These are phyloP conservation scores for Cicer pinnatifidum DNA, from an alignment of 306 rosid species.

Conservation along the genomic window DNA sequence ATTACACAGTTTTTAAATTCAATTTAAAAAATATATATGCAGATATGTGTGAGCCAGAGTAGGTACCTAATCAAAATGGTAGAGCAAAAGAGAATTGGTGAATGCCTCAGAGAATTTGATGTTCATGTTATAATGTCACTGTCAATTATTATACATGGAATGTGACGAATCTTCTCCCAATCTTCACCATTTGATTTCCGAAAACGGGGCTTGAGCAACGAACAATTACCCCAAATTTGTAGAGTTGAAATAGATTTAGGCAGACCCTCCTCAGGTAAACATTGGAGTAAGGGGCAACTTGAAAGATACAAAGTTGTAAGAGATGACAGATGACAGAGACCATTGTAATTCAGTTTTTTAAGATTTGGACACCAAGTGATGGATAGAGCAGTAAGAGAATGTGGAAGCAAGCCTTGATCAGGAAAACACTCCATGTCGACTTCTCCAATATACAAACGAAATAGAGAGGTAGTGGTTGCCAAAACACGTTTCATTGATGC, in stretches of 20 bases:
- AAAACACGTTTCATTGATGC: conserved; percentile 8
- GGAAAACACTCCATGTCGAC: conserved; percentile 40
- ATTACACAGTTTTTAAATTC: no score
- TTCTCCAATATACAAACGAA: accelerated
- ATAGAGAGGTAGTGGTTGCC: background rate
- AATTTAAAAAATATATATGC: no score
- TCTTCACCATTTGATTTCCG: conserved; percentile 38
- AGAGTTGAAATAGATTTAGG: conserved; percentile 34
- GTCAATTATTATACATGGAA: conserved; percentile 1
- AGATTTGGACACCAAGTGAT: background rate
- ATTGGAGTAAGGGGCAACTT: background rate
- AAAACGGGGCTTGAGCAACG: conserved; percentile 20
- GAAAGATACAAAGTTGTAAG: accelerated
- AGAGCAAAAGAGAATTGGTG: background rate
- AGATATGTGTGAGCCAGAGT: background rate
- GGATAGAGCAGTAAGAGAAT: background rate
- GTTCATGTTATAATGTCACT: background rate
- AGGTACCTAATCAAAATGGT: background rate
- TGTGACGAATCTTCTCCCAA: conserved; percentile 47
- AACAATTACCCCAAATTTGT: accelerated
- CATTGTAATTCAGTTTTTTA: conserved; percentile 8
- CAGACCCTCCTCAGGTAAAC: conserved; percentile 43
- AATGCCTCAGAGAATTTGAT: background rate
- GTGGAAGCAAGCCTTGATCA: conserved; percentile 39
- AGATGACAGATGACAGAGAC: conserved; percentile 30